phyloP scores from a whole-genome alignment of 306 rosid species.

The Albizia julibrissin region DNA sequence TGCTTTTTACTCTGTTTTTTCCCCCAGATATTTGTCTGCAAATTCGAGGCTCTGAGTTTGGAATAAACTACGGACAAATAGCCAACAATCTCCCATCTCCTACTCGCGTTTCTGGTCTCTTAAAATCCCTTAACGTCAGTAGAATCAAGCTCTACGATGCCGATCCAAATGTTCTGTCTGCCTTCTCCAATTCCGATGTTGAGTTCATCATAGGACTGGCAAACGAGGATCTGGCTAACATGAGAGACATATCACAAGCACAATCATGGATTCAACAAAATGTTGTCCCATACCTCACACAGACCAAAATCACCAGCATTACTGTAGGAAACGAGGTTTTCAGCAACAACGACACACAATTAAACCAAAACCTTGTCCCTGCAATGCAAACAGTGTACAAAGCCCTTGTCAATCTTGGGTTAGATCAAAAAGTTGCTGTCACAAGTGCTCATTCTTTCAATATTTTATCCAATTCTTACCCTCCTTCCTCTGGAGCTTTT shows the following conservation, averaged over 20 bases:
- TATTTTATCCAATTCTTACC: slow-evolving; percentile 55
- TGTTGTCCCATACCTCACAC: slow-evolving; percentile 59
- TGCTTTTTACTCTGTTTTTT: slow-evolving; percentile 16
- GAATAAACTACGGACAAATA: slow-evolving; percentile 89
- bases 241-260: slow-evolving; percentile 63
- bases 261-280: slow-evolving; percentile 64
- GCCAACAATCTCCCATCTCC: slow-evolving; percentile 83
- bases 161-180: slow-evolving; percentile 75
- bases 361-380: slow-evolving; percentile 55
- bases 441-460: slow-evolving; percentile 74
- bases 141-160: slow-evolving; percentile 88
- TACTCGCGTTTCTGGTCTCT: slow-evolving; percentile 54
- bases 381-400: slow-evolving; percentile 69
- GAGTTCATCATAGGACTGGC: slow-evolving; percentile 77
- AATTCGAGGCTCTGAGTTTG: slow-evolving; percentile 54
- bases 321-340: slow-evolving; percentile 78
- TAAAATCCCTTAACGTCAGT: slow-evolving; percentile 61
- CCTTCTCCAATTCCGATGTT: slow-evolving; percentile 65
- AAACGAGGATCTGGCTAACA: slow-evolving; percentile 56
- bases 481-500: slow-evolving; percentile 75
- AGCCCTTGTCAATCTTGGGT: slow-evolving; percentile 62
- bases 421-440: slow-evolving; percentile 54
- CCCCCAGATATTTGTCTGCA: slow-evolving; percentile 47
- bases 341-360: slow-evolving; percentile 43
- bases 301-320: slow-evolving; percentile 67